A percentile compares a stretch with the other conserved stretches of the same genome.
phyloP scores from a whole-genome alignment of 2,329 filamentous ascomycete genomes.

The Diaporthe humulicola region DNA sequence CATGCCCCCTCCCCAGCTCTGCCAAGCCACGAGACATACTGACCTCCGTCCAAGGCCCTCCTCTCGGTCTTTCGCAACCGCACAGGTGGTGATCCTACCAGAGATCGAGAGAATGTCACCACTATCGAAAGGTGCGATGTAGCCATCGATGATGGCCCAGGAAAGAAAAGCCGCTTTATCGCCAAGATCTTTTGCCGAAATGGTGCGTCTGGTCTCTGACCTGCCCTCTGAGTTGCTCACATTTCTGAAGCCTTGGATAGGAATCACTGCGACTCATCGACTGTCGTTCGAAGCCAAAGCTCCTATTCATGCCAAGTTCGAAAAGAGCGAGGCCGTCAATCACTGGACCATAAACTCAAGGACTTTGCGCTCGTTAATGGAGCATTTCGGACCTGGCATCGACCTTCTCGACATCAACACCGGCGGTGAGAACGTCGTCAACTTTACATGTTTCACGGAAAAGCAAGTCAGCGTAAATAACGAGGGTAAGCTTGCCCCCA shows the following conservation, averaged over 20 bases:
- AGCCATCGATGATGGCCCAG: constrained; percentile 77
- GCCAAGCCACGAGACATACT: neutral
- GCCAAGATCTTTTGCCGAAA: constrained; percentile 82
- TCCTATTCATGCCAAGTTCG: constrained; percentile 84
- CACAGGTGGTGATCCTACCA: constrained; percentile 66
- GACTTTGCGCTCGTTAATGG: constrained; percentile 80
- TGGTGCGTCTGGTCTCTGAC: constrained; percentile 56
- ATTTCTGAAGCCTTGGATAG: constrained; percentile 51
- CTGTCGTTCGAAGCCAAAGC: constrained; percentile 80
- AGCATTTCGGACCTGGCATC: constrained; percentile 84
- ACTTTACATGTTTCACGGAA: constrained; percentile 86
- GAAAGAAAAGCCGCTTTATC: constrained; percentile 80
- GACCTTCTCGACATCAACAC: constrained; percentile 85
- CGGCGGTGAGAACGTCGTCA: constrained; percentile 77
- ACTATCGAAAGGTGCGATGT: constrained; percentile 82
- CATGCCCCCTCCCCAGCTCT: constrained; percentile 46
- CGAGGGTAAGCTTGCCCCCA: constrained; percentile 59
- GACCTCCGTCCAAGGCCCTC: constrained; percentile 63
- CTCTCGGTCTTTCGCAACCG: constrained; percentile 82
- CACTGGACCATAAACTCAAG: constrained; percentile 80
- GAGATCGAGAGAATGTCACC: constrained; percentile 74
- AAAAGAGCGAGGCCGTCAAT: constrained; percentile 74
- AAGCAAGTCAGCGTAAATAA: constrained; percentile 75
- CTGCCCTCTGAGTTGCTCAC: neutral
- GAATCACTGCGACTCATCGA: constrained; percentile 82